Evolutionary conservation across 352 stramenopile species (phyloP).

Genomic region (Globisporangium solare): DNA sequence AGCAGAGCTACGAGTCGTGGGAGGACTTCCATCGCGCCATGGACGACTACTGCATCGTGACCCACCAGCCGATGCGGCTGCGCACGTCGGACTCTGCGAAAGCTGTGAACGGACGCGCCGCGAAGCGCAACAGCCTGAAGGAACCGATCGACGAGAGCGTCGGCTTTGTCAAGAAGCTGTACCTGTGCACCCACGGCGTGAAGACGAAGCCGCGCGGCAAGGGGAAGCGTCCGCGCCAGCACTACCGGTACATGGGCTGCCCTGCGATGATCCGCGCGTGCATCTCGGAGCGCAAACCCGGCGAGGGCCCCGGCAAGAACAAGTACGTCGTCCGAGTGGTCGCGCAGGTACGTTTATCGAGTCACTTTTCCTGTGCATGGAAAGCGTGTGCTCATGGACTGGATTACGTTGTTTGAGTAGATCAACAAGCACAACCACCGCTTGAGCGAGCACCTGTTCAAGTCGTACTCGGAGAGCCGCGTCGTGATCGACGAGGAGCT

Average conservation of each 20-base stretch:
- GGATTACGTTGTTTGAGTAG: conserved; percentile 11
- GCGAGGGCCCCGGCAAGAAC: conserved; percentile 47
- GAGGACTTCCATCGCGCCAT: conserved; percentile 79
- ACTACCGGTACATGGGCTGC: conserved; percentile 83
- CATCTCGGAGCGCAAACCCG: conserved; percentile 73
- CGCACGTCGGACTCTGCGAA: conserved; percentile 79
- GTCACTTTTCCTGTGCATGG: background rate
- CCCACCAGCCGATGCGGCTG: conserved; percentile 75
- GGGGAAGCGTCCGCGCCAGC: conserved; percentile 70
- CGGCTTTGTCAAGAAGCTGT: conserved; percentile 83
- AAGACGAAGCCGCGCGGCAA: conserved; percentile 83
- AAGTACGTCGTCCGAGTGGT: conserved; percentile 84
- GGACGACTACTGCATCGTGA: conserved; percentile 70
- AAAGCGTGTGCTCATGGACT: background rate
- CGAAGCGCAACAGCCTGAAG: conserved; percentile 82
- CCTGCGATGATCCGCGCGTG: conserved; percentile 79
- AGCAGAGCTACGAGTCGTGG: conserved; percentile 81
- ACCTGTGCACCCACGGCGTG: conserved; percentile 78
- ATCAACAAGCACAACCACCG: conserved; percentile 86
- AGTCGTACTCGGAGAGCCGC: conserved; percentile 83
- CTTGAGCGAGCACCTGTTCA: conserved; percentile 83
- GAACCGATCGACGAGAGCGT: conserved; percentile 83
- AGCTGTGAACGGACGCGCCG: conserved; percentile 68
- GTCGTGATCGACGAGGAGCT: conserved; percentile 84
- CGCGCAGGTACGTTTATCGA: conserved; percentile 38